Conservation (phyloP, 225 moss, liverwort and hornwort species). For the Asterella californica region DNA sequence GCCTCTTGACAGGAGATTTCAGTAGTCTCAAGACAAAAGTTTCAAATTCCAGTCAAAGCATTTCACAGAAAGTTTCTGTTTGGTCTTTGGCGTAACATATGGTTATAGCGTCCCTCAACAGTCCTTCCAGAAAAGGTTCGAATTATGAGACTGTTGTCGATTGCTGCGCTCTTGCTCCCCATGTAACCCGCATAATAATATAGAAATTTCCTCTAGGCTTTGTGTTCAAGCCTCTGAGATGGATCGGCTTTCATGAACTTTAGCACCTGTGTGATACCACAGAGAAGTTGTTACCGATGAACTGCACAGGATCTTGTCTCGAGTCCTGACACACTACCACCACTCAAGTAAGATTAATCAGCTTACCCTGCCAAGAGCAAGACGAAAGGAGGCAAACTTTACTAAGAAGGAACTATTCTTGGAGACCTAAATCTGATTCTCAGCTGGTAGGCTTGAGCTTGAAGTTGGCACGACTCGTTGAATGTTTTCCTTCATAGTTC, state of each 20-base stretch:
- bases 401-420: background rate
- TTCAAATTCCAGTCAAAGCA: background rate
- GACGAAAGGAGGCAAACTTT: no score
- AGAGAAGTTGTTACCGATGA: background rate
- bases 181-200: constrained; percentile 23
- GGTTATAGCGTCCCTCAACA: background rate
- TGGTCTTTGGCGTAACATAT: background rate
- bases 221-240: background rate
- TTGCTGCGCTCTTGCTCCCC: constrained; percentile 23
- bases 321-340: background rate
- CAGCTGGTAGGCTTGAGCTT: background rate
- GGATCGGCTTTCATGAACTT: constrained; percentile 16
- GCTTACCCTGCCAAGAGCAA: no score
- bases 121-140: background rate
- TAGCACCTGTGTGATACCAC: constrained; percentile 4
- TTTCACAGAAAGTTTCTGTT: background rate
- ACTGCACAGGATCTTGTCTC: background rate
- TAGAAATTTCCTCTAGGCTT: background rate
- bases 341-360: no score
- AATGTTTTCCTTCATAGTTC: no score
- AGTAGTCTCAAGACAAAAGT: background rate
- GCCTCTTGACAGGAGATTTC: background rate
- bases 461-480: background rate
- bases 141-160: constrained; percentile 28
- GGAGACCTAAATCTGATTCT: background rate